Evolutionary conservation across 345 rosid species (phyloP).

Genomic region (Euphorbia peplus): DNA sequence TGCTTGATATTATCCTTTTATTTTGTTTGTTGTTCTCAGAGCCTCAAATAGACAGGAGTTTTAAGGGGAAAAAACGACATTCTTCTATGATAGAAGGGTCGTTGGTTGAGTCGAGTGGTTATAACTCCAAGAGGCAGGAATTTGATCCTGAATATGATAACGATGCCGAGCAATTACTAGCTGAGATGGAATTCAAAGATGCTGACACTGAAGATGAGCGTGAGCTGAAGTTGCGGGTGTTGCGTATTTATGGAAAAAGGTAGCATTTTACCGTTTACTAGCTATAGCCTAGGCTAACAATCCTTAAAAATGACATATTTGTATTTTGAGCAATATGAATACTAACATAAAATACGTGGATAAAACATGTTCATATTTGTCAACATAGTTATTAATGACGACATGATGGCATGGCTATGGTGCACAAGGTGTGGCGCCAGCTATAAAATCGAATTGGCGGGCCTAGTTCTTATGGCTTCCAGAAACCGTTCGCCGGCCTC

Average conservation of each 20-base stretch:
- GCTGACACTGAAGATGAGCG: slow-evolving; percentile 80
- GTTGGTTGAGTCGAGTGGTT: slow-evolving; percentile 71
- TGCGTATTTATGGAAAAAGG: slow-evolving; percentile 85
- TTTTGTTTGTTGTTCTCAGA: slow-evolving; percentile 38
- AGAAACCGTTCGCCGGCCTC: no score
- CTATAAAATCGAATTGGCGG: no score
- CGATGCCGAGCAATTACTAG: slow-evolving; percentile 90
- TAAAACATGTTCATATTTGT: background rate
- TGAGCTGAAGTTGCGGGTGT: slow-evolving; percentile 76
- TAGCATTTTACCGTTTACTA: slow-evolving; percentile 12
- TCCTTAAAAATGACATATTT: background rate
- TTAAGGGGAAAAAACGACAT: slow-evolving; percentile 65
- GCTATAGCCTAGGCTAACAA: background rate
- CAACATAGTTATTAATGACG: no score
- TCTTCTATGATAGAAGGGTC: slow-evolving; percentile 56
- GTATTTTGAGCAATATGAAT: background rate
- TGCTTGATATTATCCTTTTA: background rate
- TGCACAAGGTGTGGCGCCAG: no score
- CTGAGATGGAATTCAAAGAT: slow-evolving; percentile 98
- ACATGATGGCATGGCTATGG: no score
- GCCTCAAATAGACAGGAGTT: slow-evolving; percentile 55
- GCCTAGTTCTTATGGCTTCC: no score
- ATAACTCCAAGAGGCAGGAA: slow-evolving; percentile 77
- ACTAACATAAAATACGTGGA: background rate
- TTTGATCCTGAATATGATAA: slow-evolving; percentile 95